A percentile compares a stretch with the other conserved stretches of the same genome.
These are phyloP conservation scores for Blastobotrys terrestris DNA, from an alignment of 805 yeast genomes.

Conservation along the genomic window DNA sequence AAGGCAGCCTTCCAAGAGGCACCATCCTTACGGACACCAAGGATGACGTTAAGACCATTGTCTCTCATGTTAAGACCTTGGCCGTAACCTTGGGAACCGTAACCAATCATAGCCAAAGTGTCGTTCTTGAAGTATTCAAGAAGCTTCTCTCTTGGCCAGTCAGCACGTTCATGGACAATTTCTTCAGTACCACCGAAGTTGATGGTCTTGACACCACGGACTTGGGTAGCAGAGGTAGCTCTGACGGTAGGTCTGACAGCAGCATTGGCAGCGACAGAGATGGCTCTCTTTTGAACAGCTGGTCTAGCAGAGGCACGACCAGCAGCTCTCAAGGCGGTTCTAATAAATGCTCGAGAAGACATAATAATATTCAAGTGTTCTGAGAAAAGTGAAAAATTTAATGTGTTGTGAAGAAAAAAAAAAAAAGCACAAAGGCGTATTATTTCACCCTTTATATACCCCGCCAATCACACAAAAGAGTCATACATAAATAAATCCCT, in stretches of 20 bases:
- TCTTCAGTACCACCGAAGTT: constrained; percentile 95
- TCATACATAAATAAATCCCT: not conserved
- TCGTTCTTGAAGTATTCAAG: constrained; percentile 96
- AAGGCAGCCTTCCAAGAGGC: constrained; percentile 99
- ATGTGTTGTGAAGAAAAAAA: not conserved
- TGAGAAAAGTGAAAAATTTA: not conserved
- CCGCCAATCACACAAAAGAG: not conserved
- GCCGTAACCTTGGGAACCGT: constrained; percentile 99
- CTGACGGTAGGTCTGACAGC: constrained; percentile 50
- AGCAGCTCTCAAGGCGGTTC: constrained; percentile 46
- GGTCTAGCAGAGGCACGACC: constrained; percentile 39
- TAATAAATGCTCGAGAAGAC: constrained; percentile 30
- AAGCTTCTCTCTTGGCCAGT: constrained; percentile 98
- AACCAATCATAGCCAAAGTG: constrained; percentile 95
- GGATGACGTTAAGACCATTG: constrained; percentile 94
- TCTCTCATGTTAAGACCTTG: constrained; percentile 99
- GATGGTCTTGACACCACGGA: constrained; percentile 93
- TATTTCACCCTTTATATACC: constrained; percentile 3
- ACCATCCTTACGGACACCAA: constrained; percentile 98
- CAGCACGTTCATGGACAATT: constrained; percentile 95
- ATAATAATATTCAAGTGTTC: constrained; percentile 7
- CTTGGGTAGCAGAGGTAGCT: constrained; percentile 45
- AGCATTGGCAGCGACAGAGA: constrained; percentile 42
- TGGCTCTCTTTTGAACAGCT: constrained; percentile 51
- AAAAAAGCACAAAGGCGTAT: not conserved